A percentile compares a stretch with the other conserved stretches of the same genome.
Evolutionary conservation across 1,284 basidiomycete genomes (phyloP).

Genomic region (Cutaneotrichosporon cavernicola): DNA sequence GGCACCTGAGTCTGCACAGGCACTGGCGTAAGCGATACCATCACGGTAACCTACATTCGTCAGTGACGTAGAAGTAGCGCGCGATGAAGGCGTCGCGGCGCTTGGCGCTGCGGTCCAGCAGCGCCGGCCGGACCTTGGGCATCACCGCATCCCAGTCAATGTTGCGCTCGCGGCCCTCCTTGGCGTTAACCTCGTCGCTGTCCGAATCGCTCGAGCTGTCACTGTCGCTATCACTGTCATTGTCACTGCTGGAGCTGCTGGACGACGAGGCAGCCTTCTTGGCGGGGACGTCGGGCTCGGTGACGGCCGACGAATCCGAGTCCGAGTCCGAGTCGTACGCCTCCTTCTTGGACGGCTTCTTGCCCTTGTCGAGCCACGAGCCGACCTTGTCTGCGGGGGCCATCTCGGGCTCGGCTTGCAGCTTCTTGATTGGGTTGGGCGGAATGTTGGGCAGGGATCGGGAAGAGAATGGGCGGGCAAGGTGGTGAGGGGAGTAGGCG

Average conservation of each 20-base stretch:
- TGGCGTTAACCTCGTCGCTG: constrained; percentile 33
- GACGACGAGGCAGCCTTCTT: constrained; percentile 6
- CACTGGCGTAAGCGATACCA: constrained; percentile 12
- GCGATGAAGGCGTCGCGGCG: constrained; percentile 40
- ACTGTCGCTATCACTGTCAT: constrained; percentile 8
- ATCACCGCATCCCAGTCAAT: constrained; percentile 43
- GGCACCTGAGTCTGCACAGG: constrained; percentile 15
- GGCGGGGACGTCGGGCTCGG: constrained; percentile 11
- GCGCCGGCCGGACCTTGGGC: constrained; percentile 31
- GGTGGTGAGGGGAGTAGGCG: neutral
- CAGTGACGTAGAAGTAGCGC: constrained; percentile 41
- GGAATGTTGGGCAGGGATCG: constrained; percentile 8
- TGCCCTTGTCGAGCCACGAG: constrained; percentile 46
- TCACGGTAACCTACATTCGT: constrained; percentile 29
- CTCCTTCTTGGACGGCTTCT: constrained; percentile 21
- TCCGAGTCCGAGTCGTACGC: constrained; percentile 45
- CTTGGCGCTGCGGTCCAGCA: constrained; percentile 40
- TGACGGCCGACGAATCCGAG: constrained; percentile 24
- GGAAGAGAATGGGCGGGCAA: neutral
- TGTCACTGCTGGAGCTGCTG: neutral
- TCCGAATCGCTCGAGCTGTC: constrained; percentile 18
- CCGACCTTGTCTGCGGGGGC: constrained; percentile 49
- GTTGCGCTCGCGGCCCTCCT: constrained; percentile 31
- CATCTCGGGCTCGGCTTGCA: constrained; percentile 45
- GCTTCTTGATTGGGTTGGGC: constrained; percentile 35